Evolutionary conservation across 2,329 filamentous ascomycete species (phyloP), one percentile per base, ranked within the genome.

Genomic region (Aspergillus uvarum): DNA sequence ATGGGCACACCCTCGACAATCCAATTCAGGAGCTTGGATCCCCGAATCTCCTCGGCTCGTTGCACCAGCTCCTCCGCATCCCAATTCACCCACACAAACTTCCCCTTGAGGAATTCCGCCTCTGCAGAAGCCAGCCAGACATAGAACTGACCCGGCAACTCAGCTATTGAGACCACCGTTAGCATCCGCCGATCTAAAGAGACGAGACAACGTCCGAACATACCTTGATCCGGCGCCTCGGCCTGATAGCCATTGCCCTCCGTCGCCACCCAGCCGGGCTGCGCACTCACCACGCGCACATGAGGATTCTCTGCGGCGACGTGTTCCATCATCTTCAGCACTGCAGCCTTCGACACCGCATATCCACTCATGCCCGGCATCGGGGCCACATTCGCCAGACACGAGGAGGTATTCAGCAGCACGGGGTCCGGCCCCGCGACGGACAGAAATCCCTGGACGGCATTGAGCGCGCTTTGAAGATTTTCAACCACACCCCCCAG

Each of bases 41-140:
- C 32, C 11, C 32, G 44, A 47, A 82, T 69, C 60, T 79, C 72
- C 24, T 71, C 68, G 4, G 72, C 74, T 42, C 68, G 67, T 0
- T 71, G 69, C 66, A 79, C 79, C 35, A 84, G 72, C 63, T 83
- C 81, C 44, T 80, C 74, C 0, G 83, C 75, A 66, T 84, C 82
- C 82, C 81, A 84, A 22, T 80, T 80, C 11, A 77, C 74, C 77
- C 80, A 83, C 0, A 83, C 65, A 22, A 79, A 78, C 51, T 78
- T 80, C 3, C 77, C 73, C 47, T 76, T 79, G 26, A 84, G 65
- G 61, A 84, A 83, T 5, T 62, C 66, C 0, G 82, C 80, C 62
- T 84, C 80, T 1, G 75, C 64, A 26, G 74, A 78, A 0, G 77
- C 73, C 26, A 78, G 67, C 81, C 81, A 83, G 5, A 82, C 73